Conservation (phyloP, 164 flowering plant species). For the Kalanchoe fedtschenkoi region DNA sequence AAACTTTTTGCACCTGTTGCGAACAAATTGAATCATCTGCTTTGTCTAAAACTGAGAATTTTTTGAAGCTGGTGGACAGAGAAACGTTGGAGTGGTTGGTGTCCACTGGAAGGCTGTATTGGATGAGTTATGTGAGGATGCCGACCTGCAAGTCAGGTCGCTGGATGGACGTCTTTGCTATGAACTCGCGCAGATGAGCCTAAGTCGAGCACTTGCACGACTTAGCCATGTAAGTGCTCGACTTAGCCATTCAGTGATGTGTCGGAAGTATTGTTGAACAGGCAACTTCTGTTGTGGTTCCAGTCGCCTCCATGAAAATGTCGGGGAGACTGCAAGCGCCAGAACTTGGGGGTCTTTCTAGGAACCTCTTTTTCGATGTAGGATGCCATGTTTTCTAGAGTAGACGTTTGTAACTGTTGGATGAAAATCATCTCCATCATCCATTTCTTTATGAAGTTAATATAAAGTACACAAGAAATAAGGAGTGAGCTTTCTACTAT, state of each 20-base stretch:
- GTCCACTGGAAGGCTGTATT: slow-evolving; percentile 48
- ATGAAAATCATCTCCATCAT: too few species aligned
- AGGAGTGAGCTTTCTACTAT: too few species aligned
- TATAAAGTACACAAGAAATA: too few species aligned
- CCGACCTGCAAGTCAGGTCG: slow-evolving; percentile 96
- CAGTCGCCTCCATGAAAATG: slow-evolving; percentile 95
- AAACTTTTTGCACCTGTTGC: too few species aligned
- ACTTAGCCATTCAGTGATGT: slow-evolving; percentile 41
- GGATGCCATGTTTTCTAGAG: slow-evolving; percentile 56
- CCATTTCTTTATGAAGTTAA: too few species aligned
- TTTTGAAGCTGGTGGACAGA: neutral
- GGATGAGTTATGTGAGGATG: slow-evolving; percentile 84
- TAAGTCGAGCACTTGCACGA: slow-evolving; percentile 55
- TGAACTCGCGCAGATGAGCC: slow-evolving; percentile 82
- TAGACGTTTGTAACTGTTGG: too few species aligned
- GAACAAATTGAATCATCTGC: too few species aligned
- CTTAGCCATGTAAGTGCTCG: slow-evolving; percentile 42
- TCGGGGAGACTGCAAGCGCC: slow-evolving; percentile 93
- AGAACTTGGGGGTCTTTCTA: slow-evolving; percentile 55
- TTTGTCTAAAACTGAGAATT: neutral
- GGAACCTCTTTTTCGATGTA: slow-evolving; percentile 58
- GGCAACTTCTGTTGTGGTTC: slow-evolving; percentile 97
- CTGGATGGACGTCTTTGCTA: slow-evolving; percentile 98
- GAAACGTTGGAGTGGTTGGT: neutral
- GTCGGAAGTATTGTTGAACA: slow-evolving; percentile 54